These are phyloP conservation scores for Clathrospora elynae DNA, from an alignment of 2,329 filamentous ascomycete species.

Conservation along the genomic window DNA sequence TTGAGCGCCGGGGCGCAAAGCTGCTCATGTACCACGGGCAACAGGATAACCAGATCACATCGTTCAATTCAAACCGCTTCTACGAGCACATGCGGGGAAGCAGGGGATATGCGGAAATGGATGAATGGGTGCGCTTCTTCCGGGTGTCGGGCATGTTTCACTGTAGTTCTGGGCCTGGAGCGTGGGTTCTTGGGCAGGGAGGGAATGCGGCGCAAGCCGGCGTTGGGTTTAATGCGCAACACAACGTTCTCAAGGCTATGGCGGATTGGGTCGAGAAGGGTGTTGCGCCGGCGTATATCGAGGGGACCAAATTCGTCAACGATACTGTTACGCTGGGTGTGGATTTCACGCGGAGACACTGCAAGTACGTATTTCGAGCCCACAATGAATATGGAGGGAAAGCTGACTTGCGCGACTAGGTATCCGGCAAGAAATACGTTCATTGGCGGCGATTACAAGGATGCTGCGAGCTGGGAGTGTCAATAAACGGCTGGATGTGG, in stretches of 20 bases:
- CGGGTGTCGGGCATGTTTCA: constrained; percentile 59
- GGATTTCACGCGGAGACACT: constrained; percentile 54
- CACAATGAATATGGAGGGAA: background rate
- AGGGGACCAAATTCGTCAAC: constrained; percentile 42
- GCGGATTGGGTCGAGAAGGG: constrained; percentile 53
- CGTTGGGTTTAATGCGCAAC: constrained; percentile 19
- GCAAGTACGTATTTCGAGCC: constrained; percentile 35
- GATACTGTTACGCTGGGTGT: constrained; percentile 50
- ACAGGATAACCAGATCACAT: constrained; percentile 53
- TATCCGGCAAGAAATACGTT: constrained; percentile 12
- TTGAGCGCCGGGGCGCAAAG: constrained; percentile 49
- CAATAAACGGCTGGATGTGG: no score
- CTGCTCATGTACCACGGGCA: constrained; percentile 54
- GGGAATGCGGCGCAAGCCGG: constrained; percentile 24
- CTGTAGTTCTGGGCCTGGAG: constrained; percentile 55
- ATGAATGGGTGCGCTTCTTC: constrained; percentile 55
- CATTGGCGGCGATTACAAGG: constrained; percentile 30
- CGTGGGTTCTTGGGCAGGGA: constrained; percentile 42
- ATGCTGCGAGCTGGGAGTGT: constrained; percentile 33
- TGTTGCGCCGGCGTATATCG: constrained; percentile 45
- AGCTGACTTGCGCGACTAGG: background rate
- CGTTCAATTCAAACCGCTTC: constrained; percentile 52
- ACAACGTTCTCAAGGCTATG: constrained; percentile 48
- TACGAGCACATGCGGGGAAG: constrained; percentile 50
- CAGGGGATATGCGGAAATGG: constrained; percentile 16